These are phyloP conservation scores for Prunus mume DNA, from an alignment of 306 rosid genomes.

Conservation along the genomic window DNA sequence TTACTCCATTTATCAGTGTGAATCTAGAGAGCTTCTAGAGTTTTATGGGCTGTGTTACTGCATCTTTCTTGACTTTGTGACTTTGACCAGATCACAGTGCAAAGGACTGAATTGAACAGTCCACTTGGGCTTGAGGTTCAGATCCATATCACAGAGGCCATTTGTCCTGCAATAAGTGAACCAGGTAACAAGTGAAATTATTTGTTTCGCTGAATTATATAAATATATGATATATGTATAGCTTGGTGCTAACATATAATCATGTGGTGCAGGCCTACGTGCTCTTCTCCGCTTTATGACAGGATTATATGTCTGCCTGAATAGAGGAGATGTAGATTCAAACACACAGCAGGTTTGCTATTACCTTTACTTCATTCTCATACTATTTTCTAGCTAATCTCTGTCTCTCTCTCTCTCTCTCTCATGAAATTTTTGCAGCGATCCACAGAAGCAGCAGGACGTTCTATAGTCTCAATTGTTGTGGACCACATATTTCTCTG, in stretches of 20 bases:
- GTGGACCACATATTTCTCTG: slow-evolving; percentile 93
- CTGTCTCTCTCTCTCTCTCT: slow-evolving; percentile 28
- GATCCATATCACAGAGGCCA: slow-evolving; percentile 80
- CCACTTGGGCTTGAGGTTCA: slow-evolving; percentile 97
- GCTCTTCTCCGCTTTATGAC: slow-evolving; percentile 91
- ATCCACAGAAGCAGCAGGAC: slow-evolving; percentile 81
- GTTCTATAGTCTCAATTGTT: slow-evolving; percentile 75
- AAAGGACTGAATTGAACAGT: slow-evolving; percentile 81
- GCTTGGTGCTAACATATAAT: slow-evolving; percentile 18
- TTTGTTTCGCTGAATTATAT: slow-evolving; percentile 16
- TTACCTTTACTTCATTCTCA: slow-evolving; percentile 26
- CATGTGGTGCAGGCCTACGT: slow-evolving; percentile 64
- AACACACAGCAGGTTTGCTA: slow-evolving; percentile 64
- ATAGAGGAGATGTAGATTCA: slow-evolving; percentile 77
- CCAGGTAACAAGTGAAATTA: slow-evolving; percentile 50
- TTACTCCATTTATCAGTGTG: background rate
- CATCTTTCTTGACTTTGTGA: slow-evolving; percentile 26
- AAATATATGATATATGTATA: slow-evolving; percentile 10
- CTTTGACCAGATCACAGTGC: slow-evolving; percentile 67
- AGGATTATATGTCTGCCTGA: slow-evolving; percentile 82
- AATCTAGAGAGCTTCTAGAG: slow-evolving; percentile 11
- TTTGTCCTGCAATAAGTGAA: slow-evolving; percentile 91
- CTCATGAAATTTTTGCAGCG: slow-evolving; percentile 51
- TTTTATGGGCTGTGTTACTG: slow-evolving; percentile 17
- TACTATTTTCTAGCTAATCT: slow-evolving; percentile 12